A percentile compares a stretch with the other conserved stretches of the same genome.
Evolutionary conservation across 1,284 basidiomycete species (phyloP).

Genomic region (Ustilago crameri): DNA sequence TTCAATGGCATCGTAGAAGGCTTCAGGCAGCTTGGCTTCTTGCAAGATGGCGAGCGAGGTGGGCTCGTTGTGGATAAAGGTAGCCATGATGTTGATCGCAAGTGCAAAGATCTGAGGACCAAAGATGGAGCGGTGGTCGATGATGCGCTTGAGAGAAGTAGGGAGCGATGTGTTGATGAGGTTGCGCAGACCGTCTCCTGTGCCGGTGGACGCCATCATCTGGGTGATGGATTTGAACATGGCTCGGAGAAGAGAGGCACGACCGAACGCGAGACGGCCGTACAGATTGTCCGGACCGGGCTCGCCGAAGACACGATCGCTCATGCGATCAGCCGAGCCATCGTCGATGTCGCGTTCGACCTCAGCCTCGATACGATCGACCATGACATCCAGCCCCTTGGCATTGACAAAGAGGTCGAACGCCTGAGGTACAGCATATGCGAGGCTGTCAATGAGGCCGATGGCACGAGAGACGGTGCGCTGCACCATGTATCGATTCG

Average conservation of each 20-base stretch:
- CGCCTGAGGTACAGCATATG: conserved; percentile 88
- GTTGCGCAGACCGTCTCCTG: conserved; percentile 88
- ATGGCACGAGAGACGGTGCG: conserved; percentile 73
- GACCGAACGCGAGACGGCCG: conserved; percentile 63
- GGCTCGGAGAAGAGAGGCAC: conserved; percentile 79
- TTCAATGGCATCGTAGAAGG: conserved; percentile 87
- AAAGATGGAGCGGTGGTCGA: conserved; percentile 83
- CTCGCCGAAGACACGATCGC: conserved; percentile 73
- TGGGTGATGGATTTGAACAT: conserved; percentile 92
- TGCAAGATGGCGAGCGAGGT: conserved; percentile 92
- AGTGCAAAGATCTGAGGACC: conserved; percentile 83
- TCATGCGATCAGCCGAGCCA: conserved; percentile 33
- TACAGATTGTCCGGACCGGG: conserved; percentile 52
- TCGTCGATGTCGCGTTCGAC: conserved; percentile 56
- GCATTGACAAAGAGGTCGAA: conserved; percentile 87
- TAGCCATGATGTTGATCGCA: conserved; percentile 93
- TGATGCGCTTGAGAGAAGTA: conserved; percentile 86
- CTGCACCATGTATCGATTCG: conserved; percentile 60
- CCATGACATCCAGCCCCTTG: conserved; percentile 85
- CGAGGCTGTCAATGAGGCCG: conserved; percentile 89
- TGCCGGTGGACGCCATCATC: conserved; percentile 93
- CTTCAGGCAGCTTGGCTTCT: conserved; percentile 88
- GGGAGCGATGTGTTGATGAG: conserved; percentile 91
- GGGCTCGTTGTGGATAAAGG: conserved; percentile 98
- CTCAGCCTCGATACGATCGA: conserved; percentile 79